Evolutionary conservation across 106 monocot species (phyloP).

Genomic region (Dioscorea dumetorum): DNA sequence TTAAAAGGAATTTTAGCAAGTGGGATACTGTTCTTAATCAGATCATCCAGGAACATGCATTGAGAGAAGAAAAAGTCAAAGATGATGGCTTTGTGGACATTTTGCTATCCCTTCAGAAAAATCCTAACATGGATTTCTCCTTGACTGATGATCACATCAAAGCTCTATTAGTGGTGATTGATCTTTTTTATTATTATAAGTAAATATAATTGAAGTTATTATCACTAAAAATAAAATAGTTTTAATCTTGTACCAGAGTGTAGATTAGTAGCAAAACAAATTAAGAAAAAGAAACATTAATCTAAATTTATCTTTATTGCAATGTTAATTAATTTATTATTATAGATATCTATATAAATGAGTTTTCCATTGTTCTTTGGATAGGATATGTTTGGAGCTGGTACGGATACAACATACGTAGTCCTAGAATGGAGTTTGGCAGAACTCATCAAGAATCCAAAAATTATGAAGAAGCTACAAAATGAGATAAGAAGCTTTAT

Average conservation of each 20-base stretch:
- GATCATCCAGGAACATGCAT: constrained; percentile 8
- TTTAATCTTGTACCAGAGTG: too few species aligned
- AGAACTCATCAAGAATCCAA: constrained; percentile 24
- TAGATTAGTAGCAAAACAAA: too few species aligned
- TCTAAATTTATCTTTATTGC: too few species aligned
- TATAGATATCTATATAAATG: too few species aligned
- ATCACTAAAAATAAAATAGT: too few species aligned
- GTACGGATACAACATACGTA: constrained; percentile 22
- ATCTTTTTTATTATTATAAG: neutral
- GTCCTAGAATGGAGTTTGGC: constrained; percentile 28
- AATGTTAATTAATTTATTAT: too few species aligned
- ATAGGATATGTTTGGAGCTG: constrained; percentile 29
- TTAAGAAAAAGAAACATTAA: too few species aligned
- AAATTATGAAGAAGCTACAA: constrained; percentile 30
- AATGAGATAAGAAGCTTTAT: constrained; percentile 19
- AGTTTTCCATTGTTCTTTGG: neutral
- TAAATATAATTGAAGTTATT: too few species aligned
- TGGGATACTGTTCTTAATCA: constrained; percentile 8
- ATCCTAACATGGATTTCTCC: neutral
- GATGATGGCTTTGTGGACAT: constrained; percentile 12
- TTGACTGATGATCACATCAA: neutral
- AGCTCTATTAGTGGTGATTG: constrained; percentile 1
- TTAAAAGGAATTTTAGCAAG: neutral
- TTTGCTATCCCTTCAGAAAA: constrained; percentile 16
- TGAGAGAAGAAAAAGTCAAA: too few species aligned